Conservation (phyloP, 441 rosid genomes). For the Erodium texanum region DNA sequence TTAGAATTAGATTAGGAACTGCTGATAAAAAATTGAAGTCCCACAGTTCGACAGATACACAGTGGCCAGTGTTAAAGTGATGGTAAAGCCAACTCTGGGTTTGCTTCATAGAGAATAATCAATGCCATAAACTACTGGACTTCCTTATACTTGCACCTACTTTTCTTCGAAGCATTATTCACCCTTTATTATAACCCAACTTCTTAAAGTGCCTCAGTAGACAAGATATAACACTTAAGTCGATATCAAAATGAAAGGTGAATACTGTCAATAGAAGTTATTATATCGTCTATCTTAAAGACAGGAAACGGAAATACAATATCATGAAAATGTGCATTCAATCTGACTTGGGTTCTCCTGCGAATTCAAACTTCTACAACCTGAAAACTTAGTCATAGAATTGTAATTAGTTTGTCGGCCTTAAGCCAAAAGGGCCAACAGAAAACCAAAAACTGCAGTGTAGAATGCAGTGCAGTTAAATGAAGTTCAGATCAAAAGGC, state of each 20-base stretch:
- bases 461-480: not conserved
- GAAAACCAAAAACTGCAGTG: not conserved
- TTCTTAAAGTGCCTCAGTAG: not conserved
- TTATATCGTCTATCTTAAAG: not conserved
- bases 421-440: not conserved
- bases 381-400: not conserved
- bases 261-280: not conserved
- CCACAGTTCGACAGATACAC: not conserved
- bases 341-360: not conserved
- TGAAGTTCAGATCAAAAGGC: not conserved
- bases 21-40: not conserved
- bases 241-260: not conserved
- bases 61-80: not conserved
- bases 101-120: not conserved
- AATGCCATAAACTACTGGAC: not conserved
- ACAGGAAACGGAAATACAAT: not conserved
- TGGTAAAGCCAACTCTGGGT: not conserved
- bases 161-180: constrained; percentile 3
- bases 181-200: not conserved
- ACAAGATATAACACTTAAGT: not conserved
- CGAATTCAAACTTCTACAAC: not conserved
- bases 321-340: not conserved
- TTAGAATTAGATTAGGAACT: too few species aligned
- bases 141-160: not conserved
- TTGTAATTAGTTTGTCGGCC: not conserved